Base-by-base conservation (phyloP, 2,329 filamentous ascomycete species). In the Neophaeococcomyces aloes region DNA sequence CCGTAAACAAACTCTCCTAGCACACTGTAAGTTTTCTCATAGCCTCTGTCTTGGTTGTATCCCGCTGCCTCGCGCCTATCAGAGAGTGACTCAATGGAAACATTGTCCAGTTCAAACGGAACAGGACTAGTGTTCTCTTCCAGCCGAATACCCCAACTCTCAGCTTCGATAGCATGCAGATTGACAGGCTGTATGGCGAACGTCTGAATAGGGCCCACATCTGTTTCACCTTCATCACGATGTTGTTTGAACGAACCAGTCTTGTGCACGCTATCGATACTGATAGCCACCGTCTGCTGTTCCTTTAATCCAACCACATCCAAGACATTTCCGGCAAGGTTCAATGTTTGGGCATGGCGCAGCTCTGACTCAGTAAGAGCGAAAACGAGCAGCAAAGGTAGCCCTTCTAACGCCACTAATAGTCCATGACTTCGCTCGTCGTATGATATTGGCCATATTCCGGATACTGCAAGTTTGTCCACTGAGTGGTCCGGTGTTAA, bases 301-400 rank as follows among this genome's bases (percentile, higher is more conserved):
- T 60, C 56, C 8, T 57, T 42, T n/a, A 48, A 42, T 7, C 36
- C 13, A 14, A 64, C 55, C n/a, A 75, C 54, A 56, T 79, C 75
- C 3, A 89, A 71, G 1, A 79, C 74, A 54, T 84, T 86, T 6
- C 81, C 81, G 2, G 70, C 66, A 3, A 86, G 60, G 30, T 67
- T 60, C 42, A 86, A 56, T 39, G 70, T 72, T 35, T 70, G 63
- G 6, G 61, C 59, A 48, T 73, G 65, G 7, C 65, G 60, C 31
- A 86, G 65, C 11, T 58, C 61, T 48, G 71, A 72, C 38, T 73
- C 59, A 1, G 59, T 48, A n/a, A 60, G 59, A 4, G 83, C 66
- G n/a, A 64, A 83, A 44, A 74, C 65, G 60, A 89, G 79, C 7
- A 93, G 52, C 70, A 66, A 62, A 81, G 81, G 18, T 64, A 66